Base-by-base conservation (phyloP, 768 basidiomycete species). In the Hericium erinaceus region DNA sequence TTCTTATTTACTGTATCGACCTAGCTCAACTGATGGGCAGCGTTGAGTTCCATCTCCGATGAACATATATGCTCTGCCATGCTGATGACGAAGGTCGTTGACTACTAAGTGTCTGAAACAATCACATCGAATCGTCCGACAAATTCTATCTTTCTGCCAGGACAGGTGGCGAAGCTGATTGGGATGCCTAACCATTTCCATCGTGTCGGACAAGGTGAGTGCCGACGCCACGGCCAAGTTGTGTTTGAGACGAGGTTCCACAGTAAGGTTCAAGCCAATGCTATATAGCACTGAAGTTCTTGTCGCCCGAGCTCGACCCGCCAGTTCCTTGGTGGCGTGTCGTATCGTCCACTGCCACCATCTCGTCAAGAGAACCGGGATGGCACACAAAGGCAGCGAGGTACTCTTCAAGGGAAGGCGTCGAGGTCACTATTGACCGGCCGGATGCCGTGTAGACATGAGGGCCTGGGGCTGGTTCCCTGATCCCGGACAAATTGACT, bases 301-400 rank as follows among this genome's bases (percentile, higher is more conserved):
- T 92, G 4, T 78, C 81, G 0, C 77, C 81, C 0, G 75, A 77
- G 20, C 74, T 77, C 2, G 74, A 75, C 24, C 84, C 85, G 0
- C 83, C 85, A 9, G 80, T 92, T 1, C 91, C 90, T 0, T 93
- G 90, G 90, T 78, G 91, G 60, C 81, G 90, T 33, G 88, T 92
- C 4, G 74, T 92, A 13, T 77, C 81, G 3, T 76, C 88, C 0
- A 77, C 83, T 0, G 90, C 90, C 1, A 71, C 75, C 1, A 87
- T 90, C 61, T 91, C 91, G 1, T 92, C 90, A 7, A 79, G 93
- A 48, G 92, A 89, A 0, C 90, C 92, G 92, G 3, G 73, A 80
- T 41, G 92, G 91, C 2, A 91, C 92, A 0, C 79, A 79, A 48
- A 73, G 82, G 1, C 93, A 97, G 66, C 74, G 82, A n/a, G 83